Conservation (phyloP, 139 green algal genomes). For the Chlamydomonas applanata region DNA sequence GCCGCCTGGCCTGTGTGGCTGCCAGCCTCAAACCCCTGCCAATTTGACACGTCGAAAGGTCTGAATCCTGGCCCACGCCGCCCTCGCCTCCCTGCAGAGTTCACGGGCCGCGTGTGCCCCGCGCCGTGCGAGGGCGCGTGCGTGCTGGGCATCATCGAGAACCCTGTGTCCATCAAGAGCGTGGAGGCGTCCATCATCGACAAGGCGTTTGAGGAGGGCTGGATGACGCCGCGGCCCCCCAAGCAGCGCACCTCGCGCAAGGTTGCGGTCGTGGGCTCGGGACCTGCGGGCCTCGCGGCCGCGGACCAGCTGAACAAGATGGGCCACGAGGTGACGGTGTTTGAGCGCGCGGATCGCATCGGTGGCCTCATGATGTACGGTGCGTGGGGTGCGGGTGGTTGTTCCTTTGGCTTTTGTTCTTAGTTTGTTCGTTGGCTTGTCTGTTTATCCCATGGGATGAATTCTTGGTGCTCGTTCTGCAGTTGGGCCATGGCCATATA, state of each 20-base stretch:
- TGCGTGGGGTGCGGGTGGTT: not conserved
- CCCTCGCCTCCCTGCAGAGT: too few species aligned
- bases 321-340: slow-evolving; percentile 88
- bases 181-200: slow-evolving; percentile 96
- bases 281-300: slow-evolving; percentile 88
- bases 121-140: slow-evolving; percentile 94
- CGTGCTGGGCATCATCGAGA: slow-evolving; percentile 96
- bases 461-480: too few species aligned
- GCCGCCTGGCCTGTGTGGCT: too few species aligned
- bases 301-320: slow-evolving; percentile 98
- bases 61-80: too few species aligned
- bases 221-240: slow-evolving; percentile 88
- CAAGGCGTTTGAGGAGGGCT: slow-evolving; percentile 92
- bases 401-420: too few species aligned
- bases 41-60: too few species aligned
- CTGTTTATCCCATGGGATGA: too few species aligned
- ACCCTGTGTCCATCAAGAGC: slow-evolving; percentile 94
- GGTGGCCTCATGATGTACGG: slow-evolving; percentile 98
- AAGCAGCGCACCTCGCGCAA: slow-evolving; percentile 70
- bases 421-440: too few species aligned
- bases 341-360: slow-evolving; percentile 88
- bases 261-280: slow-evolving; percentile 88
- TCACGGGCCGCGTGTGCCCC: slow-evolving; percentile 78
- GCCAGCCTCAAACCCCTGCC: too few species aligned
- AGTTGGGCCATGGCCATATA: too few species aligned